Evolutionary conservation across 305 asterid genomes (phyloP).

Genomic region (Coffea humblotiana): DNA sequence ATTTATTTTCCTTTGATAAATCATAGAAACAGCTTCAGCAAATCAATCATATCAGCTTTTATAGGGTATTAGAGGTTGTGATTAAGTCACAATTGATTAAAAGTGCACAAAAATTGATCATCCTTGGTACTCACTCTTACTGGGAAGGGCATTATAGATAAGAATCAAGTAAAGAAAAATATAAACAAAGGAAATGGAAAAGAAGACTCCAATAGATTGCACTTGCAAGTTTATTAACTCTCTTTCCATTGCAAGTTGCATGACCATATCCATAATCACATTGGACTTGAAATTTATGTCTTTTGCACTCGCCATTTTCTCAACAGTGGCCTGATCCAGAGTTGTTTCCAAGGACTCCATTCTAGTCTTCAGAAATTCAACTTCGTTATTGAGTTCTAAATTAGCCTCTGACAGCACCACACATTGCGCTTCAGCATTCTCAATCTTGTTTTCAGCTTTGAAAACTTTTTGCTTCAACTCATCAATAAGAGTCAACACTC

Average conservation of each 20-base stretch:
- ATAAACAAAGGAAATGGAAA: neutral
- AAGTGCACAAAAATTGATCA: neutral
- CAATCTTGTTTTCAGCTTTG: conserved; percentile 58
- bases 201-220: neutral
- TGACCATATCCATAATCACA: conserved; percentile 62
- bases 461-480: conserved; percentile 78
- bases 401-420: conserved; percentile 48
- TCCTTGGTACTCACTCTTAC: neutral
- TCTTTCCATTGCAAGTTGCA: conserved; percentile 69
- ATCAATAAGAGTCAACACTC: conserved; percentile 85
- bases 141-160: neutral
- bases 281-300: conserved; percentile 52
- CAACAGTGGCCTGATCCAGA: conserved; percentile 45
- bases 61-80: neutral
- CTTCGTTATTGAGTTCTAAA: conserved; percentile 55
- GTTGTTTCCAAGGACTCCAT: conserved; percentile 47
- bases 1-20: conserved; percentile 60
- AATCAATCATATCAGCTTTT: conserved; percentile 10
- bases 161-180: neutral
- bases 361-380: conserved; percentile 43
- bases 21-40: conserved; percentile 44
- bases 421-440: conserved; percentile 56
- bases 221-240: conserved; percentile 75
- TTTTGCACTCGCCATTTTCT: conserved; percentile 53
- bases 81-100: neutral